Evolutionary conservation across 2,329 filamentous ascomycete genomes (phyloP).

Genomic region (Clonostachys sp.): DNA sequence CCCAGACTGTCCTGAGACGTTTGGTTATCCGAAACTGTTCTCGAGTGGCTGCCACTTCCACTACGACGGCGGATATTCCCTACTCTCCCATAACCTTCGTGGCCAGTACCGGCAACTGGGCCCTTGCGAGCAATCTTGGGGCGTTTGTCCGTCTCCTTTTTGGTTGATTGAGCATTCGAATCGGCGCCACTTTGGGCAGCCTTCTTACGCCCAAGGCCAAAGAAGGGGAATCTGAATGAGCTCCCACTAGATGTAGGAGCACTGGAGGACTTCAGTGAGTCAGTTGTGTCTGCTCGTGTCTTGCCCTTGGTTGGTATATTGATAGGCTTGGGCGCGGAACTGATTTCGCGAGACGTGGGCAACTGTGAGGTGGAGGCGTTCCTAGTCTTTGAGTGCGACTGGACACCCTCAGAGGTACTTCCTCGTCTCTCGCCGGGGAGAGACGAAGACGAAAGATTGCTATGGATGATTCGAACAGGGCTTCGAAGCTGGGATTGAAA

Average conservation of each 20-base stretch:
- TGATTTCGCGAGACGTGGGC: slow-evolving; percentile 2
- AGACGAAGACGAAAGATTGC: slow-evolving; percentile 49
- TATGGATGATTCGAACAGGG: slow-evolving; percentile 54
- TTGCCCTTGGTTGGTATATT: too few species aligned
- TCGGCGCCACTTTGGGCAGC: slow-evolving; percentile 38
- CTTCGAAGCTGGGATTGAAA: slow-evolving; percentile 52
- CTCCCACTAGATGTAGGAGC: slow-evolving; percentile 49
- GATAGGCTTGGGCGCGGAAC: background rate
- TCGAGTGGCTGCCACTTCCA: slow-evolving; percentile 45
- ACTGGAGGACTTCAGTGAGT: slow-evolving; percentile 10
- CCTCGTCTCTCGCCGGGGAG: slow-evolving; percentile 38
- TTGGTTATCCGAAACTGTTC: slow-evolving; percentile 33
- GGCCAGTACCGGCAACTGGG: slow-evolving; percentile 86
- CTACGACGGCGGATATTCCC: slow-evolving; percentile 59
- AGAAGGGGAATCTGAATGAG: slow-evolving; percentile 70
- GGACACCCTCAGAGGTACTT: slow-evolving; percentile 25
- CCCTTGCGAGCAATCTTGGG: slow-evolving; percentile 55
- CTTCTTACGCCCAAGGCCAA: slow-evolving; percentile 60
- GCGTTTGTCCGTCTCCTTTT: slow-evolving; percentile 24
- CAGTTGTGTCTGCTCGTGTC: background rate
- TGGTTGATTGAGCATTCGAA: slow-evolving; percentile 40
- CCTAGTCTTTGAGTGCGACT: slow-evolving; percentile 20
- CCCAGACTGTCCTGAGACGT: slow-evolving; percentile 47
- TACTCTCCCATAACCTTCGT: slow-evolving; percentile 76
- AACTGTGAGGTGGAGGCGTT: slow-evolving; percentile 24